Conservation (phyloP, 768 basidiomycete species). For the Russula vinacea region DNA sequence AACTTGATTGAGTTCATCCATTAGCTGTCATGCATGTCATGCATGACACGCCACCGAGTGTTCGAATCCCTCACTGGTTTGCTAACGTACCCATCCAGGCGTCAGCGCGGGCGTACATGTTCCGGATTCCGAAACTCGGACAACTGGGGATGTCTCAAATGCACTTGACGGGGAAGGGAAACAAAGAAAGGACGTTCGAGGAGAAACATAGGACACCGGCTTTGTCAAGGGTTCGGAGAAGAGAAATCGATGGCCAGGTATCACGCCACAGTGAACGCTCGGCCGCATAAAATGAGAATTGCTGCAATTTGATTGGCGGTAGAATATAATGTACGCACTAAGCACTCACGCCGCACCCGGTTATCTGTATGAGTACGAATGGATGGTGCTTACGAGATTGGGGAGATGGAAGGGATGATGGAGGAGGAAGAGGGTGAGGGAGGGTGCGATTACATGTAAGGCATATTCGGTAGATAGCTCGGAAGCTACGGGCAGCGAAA, state of each 20-base stretch:
- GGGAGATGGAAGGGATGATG: not conserved
- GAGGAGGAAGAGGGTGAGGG: not conserved
- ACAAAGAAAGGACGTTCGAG: not conserved
- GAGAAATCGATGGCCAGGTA: not conserved
- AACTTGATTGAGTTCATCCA: not conserved
- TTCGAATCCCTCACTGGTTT: not conserved
- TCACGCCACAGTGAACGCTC: not conserved
- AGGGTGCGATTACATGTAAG: conserved; percentile 10
- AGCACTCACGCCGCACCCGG: conserved; percentile 3
- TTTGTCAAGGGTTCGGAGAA: conserved; percentile 3
- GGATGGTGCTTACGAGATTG: not conserved
- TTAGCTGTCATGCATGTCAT: not conserved
- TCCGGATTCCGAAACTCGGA: conserved; percentile 10
- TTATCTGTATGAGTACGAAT: not conserved
- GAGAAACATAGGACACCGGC: not conserved
- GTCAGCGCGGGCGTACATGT: not conserved
- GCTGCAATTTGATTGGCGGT: conserved; percentile 10
- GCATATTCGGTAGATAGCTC: conserved; percentile 15
- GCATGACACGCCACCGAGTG: not conserved
- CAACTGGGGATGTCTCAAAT: conserved; percentile 6
- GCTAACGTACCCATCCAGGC: not conserved
- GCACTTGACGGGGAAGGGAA: not conserved
- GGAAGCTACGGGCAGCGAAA: conserved; percentile 10
- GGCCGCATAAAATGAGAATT: conserved; percentile 7
- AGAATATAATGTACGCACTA: conserved; percentile 17